phyloP scores from a whole-genome alignment of 2,329 filamentous ascomycete genomes.

The Scopulariopsis brevicaulis region DNA sequence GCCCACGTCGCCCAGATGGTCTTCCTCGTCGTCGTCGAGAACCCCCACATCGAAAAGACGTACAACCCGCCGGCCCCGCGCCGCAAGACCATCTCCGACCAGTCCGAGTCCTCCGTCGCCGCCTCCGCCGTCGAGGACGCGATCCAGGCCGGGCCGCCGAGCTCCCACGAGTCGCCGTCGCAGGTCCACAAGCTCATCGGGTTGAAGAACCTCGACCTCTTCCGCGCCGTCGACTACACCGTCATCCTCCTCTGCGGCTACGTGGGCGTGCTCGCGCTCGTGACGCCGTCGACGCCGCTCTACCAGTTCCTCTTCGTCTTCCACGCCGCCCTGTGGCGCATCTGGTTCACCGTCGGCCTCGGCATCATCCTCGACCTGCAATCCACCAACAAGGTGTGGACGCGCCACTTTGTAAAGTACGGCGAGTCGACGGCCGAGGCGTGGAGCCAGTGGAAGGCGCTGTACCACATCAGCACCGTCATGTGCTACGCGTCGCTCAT shows the following conservation, averaged over 20 bases:
- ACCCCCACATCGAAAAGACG: constrained; percentile 94
- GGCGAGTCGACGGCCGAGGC: constrained; percentile 84
- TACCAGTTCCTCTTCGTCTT: constrained; percentile 72
- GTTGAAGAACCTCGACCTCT: constrained; percentile 72
- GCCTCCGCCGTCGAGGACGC: constrained; percentile 13
- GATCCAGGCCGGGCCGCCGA: constrained; percentile 1
- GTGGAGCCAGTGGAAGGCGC: constrained; percentile 95
- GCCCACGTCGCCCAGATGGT: constrained; percentile 91
- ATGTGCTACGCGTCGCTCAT: constrained; percentile 85
- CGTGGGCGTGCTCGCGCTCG: constrained; percentile 58
- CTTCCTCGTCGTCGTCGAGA: constrained; percentile 86
- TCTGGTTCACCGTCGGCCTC: constrained; percentile 87
- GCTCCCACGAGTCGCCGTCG: constrained; percentile 33
- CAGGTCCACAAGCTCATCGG: constrained; percentile 79
- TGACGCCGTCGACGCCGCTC: constrained; percentile 65
- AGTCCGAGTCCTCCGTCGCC: constrained; percentile 16
- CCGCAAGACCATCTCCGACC: constrained; percentile 30
- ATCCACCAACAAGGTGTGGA: constrained; percentile 88
- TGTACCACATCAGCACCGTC: constrained; percentile 86
- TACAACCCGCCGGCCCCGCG: constrained; percentile 85
- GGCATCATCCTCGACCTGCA: constrained; percentile 77
- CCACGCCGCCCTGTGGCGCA: constrained; percentile 71
- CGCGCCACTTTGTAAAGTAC: constrained; percentile 93
- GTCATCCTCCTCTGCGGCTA: constrained; percentile 68
- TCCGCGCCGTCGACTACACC: constrained; percentile 75